phyloP scores from a whole-genome alignment of 2,329 filamentous ascomycete species.

The Paecilomyces formosus region DNA sequence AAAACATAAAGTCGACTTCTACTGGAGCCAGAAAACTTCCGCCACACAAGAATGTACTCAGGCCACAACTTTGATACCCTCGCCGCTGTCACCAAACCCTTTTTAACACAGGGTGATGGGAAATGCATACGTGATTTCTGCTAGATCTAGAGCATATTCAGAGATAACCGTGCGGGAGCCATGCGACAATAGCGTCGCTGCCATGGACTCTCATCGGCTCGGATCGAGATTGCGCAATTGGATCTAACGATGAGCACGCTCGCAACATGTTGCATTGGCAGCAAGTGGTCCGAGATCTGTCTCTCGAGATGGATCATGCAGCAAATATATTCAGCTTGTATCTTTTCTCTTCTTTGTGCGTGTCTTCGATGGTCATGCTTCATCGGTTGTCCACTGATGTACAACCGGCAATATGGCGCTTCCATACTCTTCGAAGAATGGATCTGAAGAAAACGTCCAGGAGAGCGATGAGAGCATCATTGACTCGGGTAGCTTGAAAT shows the following conservation, averaged over 20 bases:
- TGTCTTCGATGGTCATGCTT: background rate
- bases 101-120: background rate
- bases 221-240: background rate
- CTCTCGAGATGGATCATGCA: background rate
- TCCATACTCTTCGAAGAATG: background rate
- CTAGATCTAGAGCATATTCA: background rate
- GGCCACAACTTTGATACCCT: too few relatives aligned
- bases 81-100: background rate
- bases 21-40: too few relatives aligned
- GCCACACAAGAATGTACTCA: too few relatives aligned
- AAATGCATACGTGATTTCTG: background rate
- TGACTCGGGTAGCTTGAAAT: conserved; percentile 27
- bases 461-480: background rate
- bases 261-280: background rate
- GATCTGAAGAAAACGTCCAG: background rate
- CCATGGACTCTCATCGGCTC: background rate
- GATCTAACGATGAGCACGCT: background rate
- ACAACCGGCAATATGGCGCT: background rate
- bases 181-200: background rate
- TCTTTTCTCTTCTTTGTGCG: background rate
- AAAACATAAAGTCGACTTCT: too few relatives aligned
- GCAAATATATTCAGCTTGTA: background rate
- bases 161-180: background rate
- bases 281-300: background rate
- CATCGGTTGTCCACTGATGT: background rate